phyloP scores from a whole-genome alignment of 2,329 filamentous ascomycete genomes.

The Metarhizium guizhouense region DNA sequence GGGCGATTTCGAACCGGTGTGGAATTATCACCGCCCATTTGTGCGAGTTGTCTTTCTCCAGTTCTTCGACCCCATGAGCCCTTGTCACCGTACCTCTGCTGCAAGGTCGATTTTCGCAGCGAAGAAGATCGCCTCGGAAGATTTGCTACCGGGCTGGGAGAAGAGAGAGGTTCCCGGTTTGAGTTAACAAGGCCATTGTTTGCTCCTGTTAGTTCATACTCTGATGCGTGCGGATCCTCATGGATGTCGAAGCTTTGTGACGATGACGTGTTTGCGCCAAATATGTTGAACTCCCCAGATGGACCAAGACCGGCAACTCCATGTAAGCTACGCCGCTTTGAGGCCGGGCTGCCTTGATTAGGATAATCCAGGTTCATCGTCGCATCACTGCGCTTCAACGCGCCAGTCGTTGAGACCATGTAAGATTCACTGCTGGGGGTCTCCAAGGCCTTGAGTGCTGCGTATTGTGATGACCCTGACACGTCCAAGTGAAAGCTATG shows the following conservation, averaged over 20 bases:
- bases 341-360: slow-evolving; percentile 73
- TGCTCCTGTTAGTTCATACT: slow-evolving; percentile 44
- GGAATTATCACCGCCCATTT: slow-evolving; percentile 42
- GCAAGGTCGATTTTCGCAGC: slow-evolving; percentile 75
- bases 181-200: slow-evolving; percentile 6
- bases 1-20: slow-evolving; percentile 55
- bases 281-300: slow-evolving; percentile 60
- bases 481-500: slow-evolving; percentile 51
- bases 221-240: slow-evolving; percentile 34
- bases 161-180: slow-evolving; percentile 31
- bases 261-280: slow-evolving; percentile 48
- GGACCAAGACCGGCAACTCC: slow-evolving; percentile 54
- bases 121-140: slow-evolving; percentile 66
- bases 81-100: slow-evolving; percentile 69
- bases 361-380: slow-evolving; percentile 79
- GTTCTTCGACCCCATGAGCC: slow-evolving; percentile 53
- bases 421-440: slow-evolving; percentile 22
- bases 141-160: slow-evolving; percentile 39
- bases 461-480: slow-evolving; percentile 41
- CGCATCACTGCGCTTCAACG: slow-evolving; percentile 84
- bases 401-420: slow-evolving; percentile 50
- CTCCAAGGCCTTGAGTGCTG: slow-evolving; percentile 43
- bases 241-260: slow-evolving; percentile 41
- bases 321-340: slow-evolving; percentile 84
- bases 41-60: slow-evolving; percentile 46